Evolutionary conservation across 2,329 filamentous ascomycete genomes (phyloP), one percentile per base, ranked within the genome.

Genomic region (Sporothrix pallida): DNA sequence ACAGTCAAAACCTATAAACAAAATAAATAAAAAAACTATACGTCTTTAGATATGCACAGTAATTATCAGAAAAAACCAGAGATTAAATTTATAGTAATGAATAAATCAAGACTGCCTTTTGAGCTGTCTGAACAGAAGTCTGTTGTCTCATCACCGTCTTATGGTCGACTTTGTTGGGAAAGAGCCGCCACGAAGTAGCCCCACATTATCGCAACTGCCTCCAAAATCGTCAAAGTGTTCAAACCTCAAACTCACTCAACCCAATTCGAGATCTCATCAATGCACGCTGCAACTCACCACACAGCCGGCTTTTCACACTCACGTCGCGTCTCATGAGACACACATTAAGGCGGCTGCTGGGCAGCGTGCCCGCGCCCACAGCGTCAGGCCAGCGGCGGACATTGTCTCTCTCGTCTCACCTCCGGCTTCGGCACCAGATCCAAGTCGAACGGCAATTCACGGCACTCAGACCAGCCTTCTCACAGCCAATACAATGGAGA

Each of bases 161-260:
- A 37, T 37, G 31, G 2, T 37, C 2, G 31, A 5, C 31, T 37
- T n/a, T 46, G 42, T 48, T 15, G 44, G 62, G 62, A 67, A 67
- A 44, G 62, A 26, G 62, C 62, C 42, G 52, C 20, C 3, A 9
- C 10, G 42, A 12, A 42, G 17, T 1, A 63, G 62, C 60, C 62
- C 62, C 62, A 67, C 62, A 20, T 26, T 13, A 48, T 20, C 31
- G 42, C 20, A 67, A 48, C 62, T 67, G 42, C 42, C n/a, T 48
- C 42, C 9, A 15, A 17, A 48, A 20, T 20, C 60, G 7, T 52
- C 31, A 52, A 68, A 26, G 46, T 37, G 31, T 37, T 1, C 44
- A 23, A 63, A 65, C 60, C n/a, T 12, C n/a, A 46, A 46, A 46
- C 60, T 44, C 37, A 46, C 37, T 63, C 17, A 7, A 26, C 1